Conservation (phyloP, 768 basidiomycete species). For the Pseudohyphozyma bogoriensis region DNA sequence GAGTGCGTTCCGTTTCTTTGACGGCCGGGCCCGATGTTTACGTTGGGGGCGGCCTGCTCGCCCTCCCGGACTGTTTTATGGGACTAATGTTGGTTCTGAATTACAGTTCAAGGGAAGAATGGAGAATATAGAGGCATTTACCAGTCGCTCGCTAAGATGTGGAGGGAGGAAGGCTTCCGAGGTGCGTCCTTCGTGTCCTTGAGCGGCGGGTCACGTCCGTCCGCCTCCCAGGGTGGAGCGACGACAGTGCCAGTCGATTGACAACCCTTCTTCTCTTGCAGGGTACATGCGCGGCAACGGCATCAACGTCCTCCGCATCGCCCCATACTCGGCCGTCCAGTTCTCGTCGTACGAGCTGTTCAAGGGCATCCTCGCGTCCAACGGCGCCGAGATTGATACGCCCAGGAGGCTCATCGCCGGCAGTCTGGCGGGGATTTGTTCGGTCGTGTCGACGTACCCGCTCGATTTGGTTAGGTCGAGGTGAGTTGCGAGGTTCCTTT, state of each 20-base stretch:
- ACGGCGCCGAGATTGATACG: conserved; percentile 72
- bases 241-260: no score
- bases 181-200: conserved; percentile 8
- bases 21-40: background rate
- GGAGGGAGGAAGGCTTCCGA: conserved; percentile 81
- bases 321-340: conserved; percentile 59
- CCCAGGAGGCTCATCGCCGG: conserved; percentile 75
- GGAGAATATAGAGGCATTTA: conserved; percentile 66
- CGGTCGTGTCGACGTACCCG: conserved; percentile 50
- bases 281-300: conserved; percentile 87
- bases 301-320: conserved; percentile 76
- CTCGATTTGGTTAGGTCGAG: conserved; percentile 88
- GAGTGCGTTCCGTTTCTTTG: conserved; percentile 6
- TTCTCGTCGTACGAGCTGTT: conserved; percentile 31
- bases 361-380: conserved; percentile 56
- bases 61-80: conserved; percentile 11
- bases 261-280: background rate
- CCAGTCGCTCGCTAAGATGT: conserved; percentile 75
- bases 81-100: background rate
- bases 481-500: conserved; percentile 57
- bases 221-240: background rate
- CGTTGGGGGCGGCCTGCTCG: background rate
- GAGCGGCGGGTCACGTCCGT: no score
- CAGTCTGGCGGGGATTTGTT: conserved; percentile 84
- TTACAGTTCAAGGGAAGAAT: conserved; percentile 52